Base-by-base conservation (phyloP, 2,329 filamentous ascomycete genomes). In the Akanthomyces lecanii region DNA sequence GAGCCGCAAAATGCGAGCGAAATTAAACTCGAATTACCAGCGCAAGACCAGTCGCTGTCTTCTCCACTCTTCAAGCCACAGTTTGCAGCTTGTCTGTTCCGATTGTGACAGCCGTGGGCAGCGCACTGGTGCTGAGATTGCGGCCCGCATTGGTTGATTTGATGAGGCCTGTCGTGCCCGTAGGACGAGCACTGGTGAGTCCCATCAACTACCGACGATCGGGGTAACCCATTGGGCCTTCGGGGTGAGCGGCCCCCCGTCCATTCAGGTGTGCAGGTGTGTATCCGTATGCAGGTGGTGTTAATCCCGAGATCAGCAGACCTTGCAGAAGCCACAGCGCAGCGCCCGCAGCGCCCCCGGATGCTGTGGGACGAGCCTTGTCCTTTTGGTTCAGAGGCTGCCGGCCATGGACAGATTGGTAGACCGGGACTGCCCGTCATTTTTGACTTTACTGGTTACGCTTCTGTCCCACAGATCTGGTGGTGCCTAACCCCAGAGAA, bases 221-320 rank as follows among this genome's bases (percentile, higher is more conserved):
- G 44, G 48, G 48, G 23, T 28, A 53, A 18, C 23, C 47, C 11
- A 16, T 48, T 48, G 25, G 38, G 38, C 38, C 38, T 42, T 57
- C 12, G 56, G 28, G n/a, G 44, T 50, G 30, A 50, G 44, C n/a
- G 25, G 11, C 38, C 42, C 40, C 55, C 54, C 36, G 25, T 28
- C 51, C 51, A 33, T 54, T 47, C 40, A 62, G n/a, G 60, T 33
- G 40, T 45, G 36, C 47, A 52, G 25, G 21, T 42, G n/a, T 56
- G 51, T 38, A 48, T 62, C 52, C 60, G 51, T 38, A 48, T 62
- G 60, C 60, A 51, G 60, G 60, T 54, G 38, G 60, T 50, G 60
- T 62, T 62, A 62, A 62, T 62, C 60, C 60, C 60, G 60, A 62
- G 60, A 62, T 62, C 60, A 62, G 60, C 60, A 62, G 51, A 45